Evolutionary conservation across 2,329 filamentous ascomycete genomes (phyloP), one percentile per base, ranked within the genome.

Genomic region (Calonectria montana): DNA sequence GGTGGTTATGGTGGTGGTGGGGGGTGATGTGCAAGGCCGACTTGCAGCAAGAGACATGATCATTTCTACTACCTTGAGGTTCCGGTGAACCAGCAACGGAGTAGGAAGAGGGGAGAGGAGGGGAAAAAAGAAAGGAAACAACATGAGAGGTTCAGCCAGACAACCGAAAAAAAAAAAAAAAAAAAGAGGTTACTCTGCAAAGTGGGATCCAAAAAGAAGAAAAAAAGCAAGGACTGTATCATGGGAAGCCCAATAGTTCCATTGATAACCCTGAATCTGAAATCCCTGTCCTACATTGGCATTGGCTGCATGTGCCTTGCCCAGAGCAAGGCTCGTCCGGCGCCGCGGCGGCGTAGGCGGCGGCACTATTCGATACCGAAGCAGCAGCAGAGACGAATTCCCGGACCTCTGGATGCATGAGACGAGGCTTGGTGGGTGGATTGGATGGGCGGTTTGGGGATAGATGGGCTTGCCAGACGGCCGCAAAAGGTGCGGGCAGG

Each of bases 341-440:
- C 50, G 50, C 50, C 18, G 25, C 25, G 47, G 47, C 47, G 47
- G 50, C 50, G 50, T 37, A 35, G 50, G 50, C 50, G 50, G 12
- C 50, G 50, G 50, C 50, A 55, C 29, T 55, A 55, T 55, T 55
- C 29, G 50, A 55, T 55, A 55, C 50, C 50, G 29, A 37, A 55
- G 50, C 31, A 50, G 50, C 31, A 50, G 29, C n/a, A 55, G 31
- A 55, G 50, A 35, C 31, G 9, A 29, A 55, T 55, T 55, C n/a
- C 50, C 50, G 50, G 50, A 18, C 18, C n/a, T 55, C 23, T 35
- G 50, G 29, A 13, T 55, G 29, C 12, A n/a, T 55, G 29, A n/a
- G 53, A 37, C 21, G 29, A 27, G 27, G 39, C 18, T 41, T 41
- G 39, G 18, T 18, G 18, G 50, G 4, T 18, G 16, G 27, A 35